phyloP scores from a whole-genome alignment of 176 grass and related monocot species.

The Aegilops longissima region DNA sequence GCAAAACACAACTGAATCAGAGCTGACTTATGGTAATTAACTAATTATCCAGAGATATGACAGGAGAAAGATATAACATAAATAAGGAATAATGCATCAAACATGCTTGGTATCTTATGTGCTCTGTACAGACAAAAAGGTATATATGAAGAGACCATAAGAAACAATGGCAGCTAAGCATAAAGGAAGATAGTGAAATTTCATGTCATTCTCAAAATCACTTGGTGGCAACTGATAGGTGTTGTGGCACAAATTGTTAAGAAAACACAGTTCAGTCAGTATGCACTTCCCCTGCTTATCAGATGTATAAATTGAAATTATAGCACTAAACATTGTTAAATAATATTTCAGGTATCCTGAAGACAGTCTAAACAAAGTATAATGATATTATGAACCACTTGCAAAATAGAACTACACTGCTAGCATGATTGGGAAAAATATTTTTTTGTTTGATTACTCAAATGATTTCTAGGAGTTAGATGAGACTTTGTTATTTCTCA shows the following conservation, averaged over 20 bases:
- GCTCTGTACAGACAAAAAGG: neutral
- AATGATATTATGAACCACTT: neutral
- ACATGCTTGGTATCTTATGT: neutral
- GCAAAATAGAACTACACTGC: neutral
- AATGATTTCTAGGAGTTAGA: too few relatives aligned
- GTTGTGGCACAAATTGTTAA: neutral
- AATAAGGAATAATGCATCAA: neutral
- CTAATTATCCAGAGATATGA: neutral
- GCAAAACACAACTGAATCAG: neutral
- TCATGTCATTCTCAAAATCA: neutral
- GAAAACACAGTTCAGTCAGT: neutral
- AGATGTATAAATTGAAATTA: neutral
- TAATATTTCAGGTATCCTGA: neutral
- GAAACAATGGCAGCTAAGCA: conserved; percentile 2
- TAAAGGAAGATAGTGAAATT: neutral
- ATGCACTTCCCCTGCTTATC: neutral
- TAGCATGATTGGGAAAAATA: neutral
- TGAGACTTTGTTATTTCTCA: too few relatives aligned
- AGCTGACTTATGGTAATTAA: neutral
- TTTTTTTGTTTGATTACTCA: too few relatives aligned
- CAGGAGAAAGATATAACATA: neutral
- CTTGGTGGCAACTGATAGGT: neutral
- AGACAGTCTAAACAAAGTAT: conserved; percentile 5
- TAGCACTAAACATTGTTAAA: neutral
- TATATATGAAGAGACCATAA: neutral